A percentile compares a stretch with the other conserved stretches of the same genome.
These are phyloP conservation scores for Rhododendron molle DNA, from an alignment of 148 eudicot species.

Conservation along the genomic window DNA sequence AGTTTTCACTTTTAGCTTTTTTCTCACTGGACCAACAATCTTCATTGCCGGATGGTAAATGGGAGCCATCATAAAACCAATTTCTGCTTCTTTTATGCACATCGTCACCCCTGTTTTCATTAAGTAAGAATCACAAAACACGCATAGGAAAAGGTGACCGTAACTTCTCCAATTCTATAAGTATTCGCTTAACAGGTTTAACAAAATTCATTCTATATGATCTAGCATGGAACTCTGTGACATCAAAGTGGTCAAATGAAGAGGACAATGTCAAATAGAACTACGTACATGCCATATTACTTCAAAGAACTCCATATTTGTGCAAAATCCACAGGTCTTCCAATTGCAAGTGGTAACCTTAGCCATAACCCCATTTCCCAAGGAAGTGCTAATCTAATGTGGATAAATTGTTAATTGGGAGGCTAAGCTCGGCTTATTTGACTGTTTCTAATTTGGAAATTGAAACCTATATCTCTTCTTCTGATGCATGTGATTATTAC, in stretches of 20 bases:
- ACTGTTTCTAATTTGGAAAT: neutral
- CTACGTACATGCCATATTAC: neutral
- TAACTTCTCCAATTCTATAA: neutral
- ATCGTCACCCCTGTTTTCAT: constrained; percentile 53
- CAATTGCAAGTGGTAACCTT: neutral
- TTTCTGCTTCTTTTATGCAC: constrained; percentile 81
- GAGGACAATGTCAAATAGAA: neutral
- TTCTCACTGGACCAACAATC: constrained; percentile 87
- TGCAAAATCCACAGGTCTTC: neutral
- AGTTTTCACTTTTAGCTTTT: constrained; percentile 81
- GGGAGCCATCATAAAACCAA: constrained; percentile 97
- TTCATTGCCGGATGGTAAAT: constrained; percentile 97
- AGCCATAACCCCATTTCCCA: neutral
- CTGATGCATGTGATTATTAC: neutral
- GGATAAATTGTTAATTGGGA: neutral
- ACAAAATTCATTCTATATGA: neutral
- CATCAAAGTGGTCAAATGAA: neutral
- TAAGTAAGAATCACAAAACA: neutral
- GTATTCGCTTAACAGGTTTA: neutral
- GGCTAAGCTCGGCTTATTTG: neutral
- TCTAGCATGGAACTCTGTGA: neutral
- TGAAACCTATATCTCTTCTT: neutral
- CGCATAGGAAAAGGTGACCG: neutral
- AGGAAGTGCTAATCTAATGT: neutral
- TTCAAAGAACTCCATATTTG: neutral